Base-by-base conservation (phyloP, 352 stramenopile species). In the Phytophthora chlamydospora region DNA sequence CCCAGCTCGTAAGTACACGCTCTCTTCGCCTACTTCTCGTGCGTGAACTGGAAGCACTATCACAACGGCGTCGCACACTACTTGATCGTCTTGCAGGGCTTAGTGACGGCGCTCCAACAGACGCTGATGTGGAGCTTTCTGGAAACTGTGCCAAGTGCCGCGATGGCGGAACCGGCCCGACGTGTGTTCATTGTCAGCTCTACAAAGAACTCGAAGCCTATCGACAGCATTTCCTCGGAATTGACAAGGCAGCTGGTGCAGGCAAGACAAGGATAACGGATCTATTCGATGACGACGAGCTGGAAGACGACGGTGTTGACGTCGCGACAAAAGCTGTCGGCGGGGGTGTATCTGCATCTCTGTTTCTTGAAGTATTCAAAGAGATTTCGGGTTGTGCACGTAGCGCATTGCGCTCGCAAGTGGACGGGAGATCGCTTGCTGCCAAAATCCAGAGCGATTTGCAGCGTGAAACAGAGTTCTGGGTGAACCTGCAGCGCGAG, bases 81-180 rank as follows among this genome's bases (percentile, higher is more conserved):
- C 76, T 71, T 45, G 41, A 54, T 3, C 77, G 71, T 13, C 62
- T 92, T n/a, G 16, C 58, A n/a, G 24, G 32, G 0, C 59, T 88
- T 39, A 90, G 83, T 53, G 38, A 74, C 0, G 51, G 33, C 0
- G 59, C 49, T 3, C 81, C 80, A 2, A 76, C 67, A 8, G 68
- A 73, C 10, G 50, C 72, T 10, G 78, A 91, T 17, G 66, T 91
- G 19, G 73, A 78, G 54, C 53, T 78, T 3, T 90, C 83, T 4
- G 85, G 83, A 13, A 93, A 93, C 52, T 93, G 83, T 40, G 58
- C 55, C 0, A 78, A 82, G 41, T 93, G 83, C 41, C 79, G 83
- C 0, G 78, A 93, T 24, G 66, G 58, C 0, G 75, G 81, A 16
- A 71, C 75, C 12, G 85, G 85, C 1, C 81, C 80, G 0, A 60